Evolutionary conservation across 192 early-diverging fungal genomes (phyloP).

Genomic region (Rhizophlyctis rosea): DNA sequence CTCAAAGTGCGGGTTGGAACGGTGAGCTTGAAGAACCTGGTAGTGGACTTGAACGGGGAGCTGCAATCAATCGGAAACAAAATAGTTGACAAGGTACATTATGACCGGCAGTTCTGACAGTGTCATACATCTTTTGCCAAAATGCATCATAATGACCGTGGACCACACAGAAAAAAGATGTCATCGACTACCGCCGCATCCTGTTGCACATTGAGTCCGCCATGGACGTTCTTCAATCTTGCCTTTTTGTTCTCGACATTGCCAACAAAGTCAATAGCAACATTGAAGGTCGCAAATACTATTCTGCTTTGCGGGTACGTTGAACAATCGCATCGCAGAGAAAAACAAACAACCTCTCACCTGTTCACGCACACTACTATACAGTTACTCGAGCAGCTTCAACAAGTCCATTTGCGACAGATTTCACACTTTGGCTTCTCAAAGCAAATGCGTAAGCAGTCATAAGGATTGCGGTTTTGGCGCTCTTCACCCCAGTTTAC

Average conservation of each 20-base stretch:
- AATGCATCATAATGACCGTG: too few relatives aligned
- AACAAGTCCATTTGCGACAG: conserved; percentile 64
- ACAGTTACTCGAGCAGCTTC: conserved; percentile 82
- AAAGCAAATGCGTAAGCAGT: conserved; percentile 63
- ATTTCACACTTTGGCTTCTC: conserved; percentile 82
- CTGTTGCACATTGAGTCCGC: conserved; percentile 87
- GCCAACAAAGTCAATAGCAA: conserved; percentile 78
- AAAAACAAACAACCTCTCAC: background rate
- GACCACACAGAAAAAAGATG: conserved; percentile 76
- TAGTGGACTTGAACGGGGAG: conserved; percentile 80
- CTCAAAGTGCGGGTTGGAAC: conserved; percentile 91
- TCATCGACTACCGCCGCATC: conserved; percentile 73
- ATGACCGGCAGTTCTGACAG: too few relatives aligned
- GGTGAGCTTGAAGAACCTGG: conserved; percentile 76
- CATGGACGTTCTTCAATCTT: conserved; percentile 71
- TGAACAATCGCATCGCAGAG: background rate
- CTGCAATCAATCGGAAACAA: conserved; percentile 78
- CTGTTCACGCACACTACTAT: background rate
- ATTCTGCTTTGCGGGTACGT: conserved; percentile 79
- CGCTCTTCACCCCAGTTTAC: too few relatives aligned
- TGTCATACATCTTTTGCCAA: too few relatives aligned
- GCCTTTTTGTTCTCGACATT: conserved; percentile 84
- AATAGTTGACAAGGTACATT: conserved; percentile 70
- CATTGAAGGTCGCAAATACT: conserved; percentile 81
- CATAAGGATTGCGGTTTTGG: too few relatives aligned